These are phyloP conservation scores for Veloboletus limbatus DNA, from an alignment of 1,284 basidiomycete genomes.

Conservation along the genomic window DNA sequence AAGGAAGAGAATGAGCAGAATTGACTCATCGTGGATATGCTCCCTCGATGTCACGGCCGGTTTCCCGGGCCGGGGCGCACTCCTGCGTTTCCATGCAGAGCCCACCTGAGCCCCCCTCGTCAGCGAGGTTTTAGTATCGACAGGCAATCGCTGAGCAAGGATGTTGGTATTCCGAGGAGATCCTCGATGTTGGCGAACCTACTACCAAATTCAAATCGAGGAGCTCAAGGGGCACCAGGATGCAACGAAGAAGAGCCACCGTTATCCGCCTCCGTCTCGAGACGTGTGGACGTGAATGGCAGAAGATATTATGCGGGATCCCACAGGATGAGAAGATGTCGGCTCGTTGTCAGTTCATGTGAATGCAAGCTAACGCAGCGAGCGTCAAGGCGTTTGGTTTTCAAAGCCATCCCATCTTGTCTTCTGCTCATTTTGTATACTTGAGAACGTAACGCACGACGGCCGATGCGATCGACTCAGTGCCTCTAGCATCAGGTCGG, in stretches of 20 bases:
- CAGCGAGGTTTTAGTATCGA: too few species aligned
- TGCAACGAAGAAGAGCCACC: slow-evolving; percentile 24
- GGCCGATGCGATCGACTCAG: slow-evolving; percentile 62
- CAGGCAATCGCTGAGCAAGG: slow-evolving; percentile 25
- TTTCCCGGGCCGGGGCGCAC: too few species aligned
- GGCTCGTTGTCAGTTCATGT: slow-evolving; percentile 2
- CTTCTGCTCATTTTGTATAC: slow-evolving; percentile 17
- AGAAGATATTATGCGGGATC: not conserved
- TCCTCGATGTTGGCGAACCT: slow-evolving; percentile 78
- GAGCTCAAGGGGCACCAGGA: slow-evolving; percentile 62
- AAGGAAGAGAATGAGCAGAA: too few species aligned
- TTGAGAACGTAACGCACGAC: slow-evolving; percentile 48
- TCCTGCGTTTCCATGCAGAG: too few species aligned
- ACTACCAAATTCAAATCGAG: slow-evolving; percentile 92
- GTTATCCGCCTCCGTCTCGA: not conserved
- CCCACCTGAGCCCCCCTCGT: too few species aligned
- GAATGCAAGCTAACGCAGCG: slow-evolving; percentile 49
- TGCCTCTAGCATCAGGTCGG: slow-evolving; percentile 75
- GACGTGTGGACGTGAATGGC: not conserved
- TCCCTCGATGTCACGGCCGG: too few species aligned
- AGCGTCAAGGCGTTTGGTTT: slow-evolving; percentile 69
- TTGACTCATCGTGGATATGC: too few species aligned
- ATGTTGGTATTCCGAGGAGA: slow-evolving; percentile 17
- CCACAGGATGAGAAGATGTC: slow-evolving; percentile 1
- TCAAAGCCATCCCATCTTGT: slow-evolving; percentile 52